A percentile compares a stretch with the other conserved stretches of the same genome.
These are phyloP conservation scores for Annona squamosa DNA, from an alignment of 164 flowering plant species.

Conservation along the genomic window DNA sequence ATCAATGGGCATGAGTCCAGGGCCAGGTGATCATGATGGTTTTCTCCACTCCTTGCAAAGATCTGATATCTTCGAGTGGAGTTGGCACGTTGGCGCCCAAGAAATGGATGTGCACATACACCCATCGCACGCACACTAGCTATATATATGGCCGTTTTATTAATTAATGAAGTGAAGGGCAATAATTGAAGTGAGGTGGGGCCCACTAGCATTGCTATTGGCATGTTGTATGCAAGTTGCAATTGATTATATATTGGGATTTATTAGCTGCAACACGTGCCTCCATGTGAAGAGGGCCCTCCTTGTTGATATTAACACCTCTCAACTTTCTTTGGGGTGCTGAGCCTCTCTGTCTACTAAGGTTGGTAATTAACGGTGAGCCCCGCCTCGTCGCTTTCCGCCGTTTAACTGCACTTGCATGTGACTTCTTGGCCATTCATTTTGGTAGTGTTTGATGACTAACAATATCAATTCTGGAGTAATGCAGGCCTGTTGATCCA, in stretches of 20 bases:
- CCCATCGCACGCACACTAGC: neutral
- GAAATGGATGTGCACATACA: neutral
- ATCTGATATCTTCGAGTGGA: neutral
- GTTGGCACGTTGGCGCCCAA: neutral
- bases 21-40: neutral
- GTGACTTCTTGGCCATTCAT: too few species aligned
- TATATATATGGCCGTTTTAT: neutral
- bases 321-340: neutral
- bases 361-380: neutral
- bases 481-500: too few species aligned
- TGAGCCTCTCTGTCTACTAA: neutral
- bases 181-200: slow-evolving; percentile 23
- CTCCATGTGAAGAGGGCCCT: slow-evolving; percentile 56
- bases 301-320: slow-evolving; percentile 16
- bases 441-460: too few species aligned
- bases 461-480: too few species aligned
- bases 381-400: neutral
- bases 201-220: slow-evolving; percentile 25
- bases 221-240: slow-evolving; percentile 29
- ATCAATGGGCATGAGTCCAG: neutral
- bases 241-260: slow-evolving; percentile 13
- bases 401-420: neutral
- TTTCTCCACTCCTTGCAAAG: neutral
- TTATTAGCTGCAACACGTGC: slow-evolving; percentile 32
- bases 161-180: slow-evolving; percentile 3